A percentile compares a stretch with the other conserved stretches of the same genome.
phyloP scores from a whole-genome alignment of 1,139 yeast genomes.

The Insectozyma bohioensis region DNA sequence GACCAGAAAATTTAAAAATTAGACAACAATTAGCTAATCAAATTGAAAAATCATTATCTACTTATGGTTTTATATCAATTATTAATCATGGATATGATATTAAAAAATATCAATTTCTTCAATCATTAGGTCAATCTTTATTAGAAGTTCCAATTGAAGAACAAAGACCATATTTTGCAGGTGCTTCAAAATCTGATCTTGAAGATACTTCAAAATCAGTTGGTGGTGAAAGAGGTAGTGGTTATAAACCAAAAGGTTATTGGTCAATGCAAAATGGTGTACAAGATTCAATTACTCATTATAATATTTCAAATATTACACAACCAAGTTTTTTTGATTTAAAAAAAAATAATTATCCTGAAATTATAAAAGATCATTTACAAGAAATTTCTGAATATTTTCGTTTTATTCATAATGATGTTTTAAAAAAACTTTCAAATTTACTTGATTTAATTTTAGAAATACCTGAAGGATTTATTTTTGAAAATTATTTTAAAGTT shows the following conservation, averaged over 20 bases:
- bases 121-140: too few relatives aligned
- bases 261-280: slow-evolving; percentile 30
- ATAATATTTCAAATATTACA: slow-evolving; percentile 24
- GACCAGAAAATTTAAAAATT: too few relatives aligned
- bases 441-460: slow-evolving; percentile 30
- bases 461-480: slow-evolving; percentile 29
- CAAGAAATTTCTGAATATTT: slow-evolving; percentile 25
- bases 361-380: slow-evolving; percentile 25
- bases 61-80: too few relatives aligned
- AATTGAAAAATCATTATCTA: too few relatives aligned
- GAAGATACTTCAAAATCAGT: slow-evolving; percentile 28
- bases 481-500: too few relatives aligned
- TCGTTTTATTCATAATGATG: slow-evolving; percentile 20
- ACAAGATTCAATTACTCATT: slow-evolving; percentile 25
- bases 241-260: too few relatives aligned
- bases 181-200: slow-evolving; percentile 26
- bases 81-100: too few relatives aligned
- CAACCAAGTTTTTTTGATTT: slow-evolving; percentile 23
- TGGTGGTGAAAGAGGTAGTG: slow-evolving; percentile 29
- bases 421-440: slow-evolving; percentile 23
- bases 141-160: slow-evolving; percentile 41
- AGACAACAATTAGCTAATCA: too few relatives aligned
- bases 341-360: slow-evolving; percentile 22
- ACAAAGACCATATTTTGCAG: slow-evolving; percentile 33
- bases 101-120: too few relatives aligned